Percentiles rank a stretch among this genome's conserved stretches.
phyloP scores from a whole-genome alignment of 306 rosid species.

The Cucurbita maxima region DNA sequence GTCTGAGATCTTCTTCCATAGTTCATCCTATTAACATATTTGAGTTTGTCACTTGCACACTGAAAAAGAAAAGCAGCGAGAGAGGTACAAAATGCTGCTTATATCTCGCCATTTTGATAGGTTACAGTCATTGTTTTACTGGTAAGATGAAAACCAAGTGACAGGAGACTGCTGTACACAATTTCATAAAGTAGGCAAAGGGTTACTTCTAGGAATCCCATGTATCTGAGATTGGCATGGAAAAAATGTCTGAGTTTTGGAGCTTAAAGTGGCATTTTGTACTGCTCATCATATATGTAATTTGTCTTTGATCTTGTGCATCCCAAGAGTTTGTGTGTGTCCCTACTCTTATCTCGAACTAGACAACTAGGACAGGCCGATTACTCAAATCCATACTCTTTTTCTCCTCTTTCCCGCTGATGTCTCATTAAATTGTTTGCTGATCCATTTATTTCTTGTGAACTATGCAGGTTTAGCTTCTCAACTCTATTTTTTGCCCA shows the following conservation, averaged over 20 bases:
- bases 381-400: neutral
- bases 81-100: neutral
- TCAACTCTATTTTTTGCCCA: conserved; percentile 91
- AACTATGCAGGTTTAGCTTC: conserved; percentile 86
- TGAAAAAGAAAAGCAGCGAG: neutral
- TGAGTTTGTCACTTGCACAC: neutral
- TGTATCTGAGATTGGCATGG: neutral
- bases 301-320: neutral
- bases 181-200: neutral
- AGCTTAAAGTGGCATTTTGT: neutral
- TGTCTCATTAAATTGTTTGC: neutral
- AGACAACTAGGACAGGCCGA: neutral
- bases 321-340: neutral
- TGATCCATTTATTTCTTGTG: conserved; percentile 15
- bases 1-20: neutral
- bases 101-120: neutral
- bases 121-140: neutral
- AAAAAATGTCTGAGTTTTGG: neutral
- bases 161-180: neutral
- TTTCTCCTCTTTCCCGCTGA: neutral
- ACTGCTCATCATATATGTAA: neutral
- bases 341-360: neutral
- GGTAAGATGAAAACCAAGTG: neutral
- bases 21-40: neutral
- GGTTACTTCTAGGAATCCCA: neutral